These are phyloP conservation scores for Pseudozyma hubeiensis DNA, from an alignment of 1,284 basidiomycete genomes.

Conservation along the genomic window DNA sequence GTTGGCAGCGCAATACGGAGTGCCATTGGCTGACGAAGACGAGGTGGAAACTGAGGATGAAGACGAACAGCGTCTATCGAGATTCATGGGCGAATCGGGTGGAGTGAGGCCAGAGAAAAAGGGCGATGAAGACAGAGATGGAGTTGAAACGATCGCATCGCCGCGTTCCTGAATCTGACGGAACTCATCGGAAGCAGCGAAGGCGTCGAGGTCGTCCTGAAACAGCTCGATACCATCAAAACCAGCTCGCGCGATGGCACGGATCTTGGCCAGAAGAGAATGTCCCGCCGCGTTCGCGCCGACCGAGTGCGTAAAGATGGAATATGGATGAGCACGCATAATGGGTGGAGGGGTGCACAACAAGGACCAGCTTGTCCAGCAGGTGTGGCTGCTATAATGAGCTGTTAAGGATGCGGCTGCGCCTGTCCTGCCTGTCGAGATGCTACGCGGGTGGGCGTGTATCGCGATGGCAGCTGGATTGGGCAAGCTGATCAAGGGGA, in stretches of 20 bases:
- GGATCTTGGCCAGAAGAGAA: conserved; percentile 63
- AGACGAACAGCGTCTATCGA: conserved; percentile 17
- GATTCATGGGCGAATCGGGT: conserved; percentile 46
- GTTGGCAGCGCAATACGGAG: conserved; percentile 38
- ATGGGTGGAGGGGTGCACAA: conserved; percentile 16
- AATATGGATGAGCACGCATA: conserved; percentile 33
- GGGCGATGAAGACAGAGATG: background rate
- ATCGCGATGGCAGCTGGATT: too few relatives aligned
- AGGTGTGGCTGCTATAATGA: too few relatives aligned
- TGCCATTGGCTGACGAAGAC: conserved; percentile 13
- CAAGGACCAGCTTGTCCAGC: background rate
- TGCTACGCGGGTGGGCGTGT: too few relatives aligned
- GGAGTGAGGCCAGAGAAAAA: conserved; percentile 28
- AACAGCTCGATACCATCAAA: conserved; percentile 68
- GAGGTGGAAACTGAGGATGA: conserved; percentile 14
- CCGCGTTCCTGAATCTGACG: conserved; percentile 24
- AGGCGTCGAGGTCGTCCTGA: conserved; percentile 67
- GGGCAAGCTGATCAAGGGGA: too few relatives aligned
- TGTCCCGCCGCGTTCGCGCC: conserved; percentile 57
- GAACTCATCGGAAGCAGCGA: conserved; percentile 56
- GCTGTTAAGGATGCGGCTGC: too few relatives aligned
- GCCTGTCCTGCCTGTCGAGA: too few relatives aligned
- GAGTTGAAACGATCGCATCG: conserved; percentile 3
- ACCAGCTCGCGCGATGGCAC: conserved; percentile 60
- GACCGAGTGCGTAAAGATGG: conserved; percentile 57